These are phyloP conservation scores for Talaromyces sp. DNA, from an alignment of 2,329 filamentous ascomycete genomes.

Conservation along the genomic window DNA sequence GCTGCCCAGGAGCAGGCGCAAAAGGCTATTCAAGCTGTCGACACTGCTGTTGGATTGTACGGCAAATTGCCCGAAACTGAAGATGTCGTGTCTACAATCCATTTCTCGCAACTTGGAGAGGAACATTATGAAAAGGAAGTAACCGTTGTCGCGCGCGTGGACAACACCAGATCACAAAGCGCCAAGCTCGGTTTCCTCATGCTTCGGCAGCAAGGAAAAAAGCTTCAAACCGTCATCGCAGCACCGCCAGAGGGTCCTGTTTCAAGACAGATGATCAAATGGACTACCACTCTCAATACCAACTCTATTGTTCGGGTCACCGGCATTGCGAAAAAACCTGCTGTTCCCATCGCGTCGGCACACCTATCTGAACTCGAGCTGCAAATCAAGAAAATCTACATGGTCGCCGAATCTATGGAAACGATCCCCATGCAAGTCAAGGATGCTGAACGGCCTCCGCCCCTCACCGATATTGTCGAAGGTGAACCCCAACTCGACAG, in stretches of 20 bases:
- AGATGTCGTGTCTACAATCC: slow-evolving; percentile 55
- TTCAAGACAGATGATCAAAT: slow-evolving; percentile 92
- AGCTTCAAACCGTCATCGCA: slow-evolving; percentile 72
- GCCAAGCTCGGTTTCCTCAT: slow-evolving; percentile 90
- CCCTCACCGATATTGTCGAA: slow-evolving; percentile 33
- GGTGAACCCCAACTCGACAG: slow-evolving; percentile 46
- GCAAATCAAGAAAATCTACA: slow-evolving; percentile 79
- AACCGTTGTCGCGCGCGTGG: slow-evolving; percentile 72
- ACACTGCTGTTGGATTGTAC: slow-evolving; percentile 66
- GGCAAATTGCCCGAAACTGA: slow-evolving; percentile 61
- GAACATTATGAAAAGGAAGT: slow-evolving; percentile 64
- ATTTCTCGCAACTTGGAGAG: slow-evolving; percentile 52
- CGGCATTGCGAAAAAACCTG: slow-evolving; percentile 72
- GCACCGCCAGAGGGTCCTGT: slow-evolving; percentile 53
- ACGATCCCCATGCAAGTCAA: slow-evolving; percentile 57
- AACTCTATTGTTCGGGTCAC: slow-evolving; percentile 81
- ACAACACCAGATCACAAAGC: slow-evolving; percentile 81
- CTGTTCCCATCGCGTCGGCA: slow-evolving; percentile 83
- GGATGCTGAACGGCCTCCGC: slow-evolving; percentile 46
- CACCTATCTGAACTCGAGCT: slow-evolving; percentile 76
- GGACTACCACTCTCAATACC: slow-evolving; percentile 65
- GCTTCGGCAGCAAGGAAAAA: slow-evolving; percentile 71
- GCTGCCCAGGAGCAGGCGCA: slow-evolving; percentile 71
- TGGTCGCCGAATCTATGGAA: slow-evolving; percentile 61
- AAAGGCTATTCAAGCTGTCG: slow-evolving; percentile 59